Percentiles rank a stretch among this genome's conserved stretches.
phyloP scores from a whole-genome alignment of 345 rosid species.

The Viola odorata region DNA sequence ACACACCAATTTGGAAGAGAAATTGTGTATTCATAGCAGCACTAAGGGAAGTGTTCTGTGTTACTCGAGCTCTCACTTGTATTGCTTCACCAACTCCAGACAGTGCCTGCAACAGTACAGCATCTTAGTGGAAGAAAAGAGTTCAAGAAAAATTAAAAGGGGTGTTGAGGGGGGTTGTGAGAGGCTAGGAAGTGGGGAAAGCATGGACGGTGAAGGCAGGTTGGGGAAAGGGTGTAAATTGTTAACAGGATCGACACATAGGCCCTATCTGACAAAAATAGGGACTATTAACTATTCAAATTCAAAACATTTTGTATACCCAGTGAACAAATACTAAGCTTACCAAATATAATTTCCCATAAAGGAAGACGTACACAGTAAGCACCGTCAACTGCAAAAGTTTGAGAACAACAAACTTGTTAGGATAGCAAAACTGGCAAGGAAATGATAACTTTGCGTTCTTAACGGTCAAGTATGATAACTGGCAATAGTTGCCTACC shows the following conservation, averaged over 20 bases:
- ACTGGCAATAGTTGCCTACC: conserved; percentile 42
- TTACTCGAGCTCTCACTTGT: conserved; percentile 47
- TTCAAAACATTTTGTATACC: background rate
- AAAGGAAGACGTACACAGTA: conserved; percentile 78
- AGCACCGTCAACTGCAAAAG: conserved; percentile 80
- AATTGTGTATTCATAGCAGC: conserved; percentile 92
- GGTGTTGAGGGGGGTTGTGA: no score
- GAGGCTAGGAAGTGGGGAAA: no score
- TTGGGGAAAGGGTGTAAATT: no score
- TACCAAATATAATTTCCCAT: conserved; percentile 93
- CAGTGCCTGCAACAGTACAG: conserved; percentile 56
- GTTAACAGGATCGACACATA: no score
- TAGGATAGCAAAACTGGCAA: background rate
- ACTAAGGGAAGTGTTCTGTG: conserved; percentile 58
- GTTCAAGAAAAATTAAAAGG: background rate
- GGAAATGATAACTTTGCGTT: background rate
- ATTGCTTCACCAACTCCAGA: conserved; percentile 88
- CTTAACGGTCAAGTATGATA: background rate
- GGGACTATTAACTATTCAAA: no score
- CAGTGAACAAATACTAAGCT: conserved; percentile 16
- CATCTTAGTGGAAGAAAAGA: background rate
- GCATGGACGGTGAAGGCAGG: no score
- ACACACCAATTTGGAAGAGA: conserved; percentile 91
- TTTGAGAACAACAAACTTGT: conserved; percentile 13
- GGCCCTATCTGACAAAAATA: no score